phyloP scores from a whole-genome alignment of 768 basidiomycete genomes.

The Leccinum uliginosum region DNA sequence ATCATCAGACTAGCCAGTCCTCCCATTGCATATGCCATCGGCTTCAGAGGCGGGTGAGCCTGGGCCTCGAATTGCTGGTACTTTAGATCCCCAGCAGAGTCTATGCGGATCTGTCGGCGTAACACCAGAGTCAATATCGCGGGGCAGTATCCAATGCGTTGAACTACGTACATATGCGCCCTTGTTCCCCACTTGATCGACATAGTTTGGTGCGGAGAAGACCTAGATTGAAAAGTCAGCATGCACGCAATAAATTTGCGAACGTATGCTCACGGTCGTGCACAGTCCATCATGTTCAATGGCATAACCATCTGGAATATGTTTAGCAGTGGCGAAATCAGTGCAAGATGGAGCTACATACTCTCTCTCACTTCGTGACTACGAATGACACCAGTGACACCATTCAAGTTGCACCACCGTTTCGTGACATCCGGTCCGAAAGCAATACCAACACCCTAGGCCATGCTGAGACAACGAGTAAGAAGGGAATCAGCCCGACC shows the following conservation, averaged over 20 bases:
- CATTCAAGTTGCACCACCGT: constrained; percentile 84
- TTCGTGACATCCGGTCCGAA: constrained; percentile 95
- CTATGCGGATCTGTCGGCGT: constrained; percentile 66
- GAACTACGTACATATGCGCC: constrained; percentile 73
- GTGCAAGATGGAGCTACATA: constrained; percentile 28
- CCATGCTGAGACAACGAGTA: constrained; percentile 12
- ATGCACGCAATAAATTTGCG: neutral
- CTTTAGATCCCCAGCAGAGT: constrained; percentile 64
- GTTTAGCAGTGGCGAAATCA: constrained; percentile 3
- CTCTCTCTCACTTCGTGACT: constrained; percentile 96
- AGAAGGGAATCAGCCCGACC: neutral
- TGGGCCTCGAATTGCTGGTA: constrained; percentile 84
- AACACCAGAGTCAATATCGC: constrained; percentile 4
- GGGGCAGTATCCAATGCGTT: neutral
- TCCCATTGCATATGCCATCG: constrained; percentile 83
- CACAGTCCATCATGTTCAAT: constrained; percentile 93
- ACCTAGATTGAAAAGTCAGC: constrained; percentile 43
- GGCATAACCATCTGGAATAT: constrained; percentile 74
- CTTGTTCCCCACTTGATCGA: constrained; percentile 88
- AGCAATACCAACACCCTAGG: constrained; percentile 87
- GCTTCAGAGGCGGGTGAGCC: constrained; percentile 85
- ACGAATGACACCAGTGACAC: constrained; percentile 84
- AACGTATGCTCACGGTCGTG: constrained; percentile 63
- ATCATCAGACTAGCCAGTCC: constrained; percentile 68
- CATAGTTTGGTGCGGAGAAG: constrained; percentile 94